These are phyloP conservation scores for Linderina pennispora DNA, from an alignment of 192 early-diverging fungal species.

Conservation along the genomic window DNA sequence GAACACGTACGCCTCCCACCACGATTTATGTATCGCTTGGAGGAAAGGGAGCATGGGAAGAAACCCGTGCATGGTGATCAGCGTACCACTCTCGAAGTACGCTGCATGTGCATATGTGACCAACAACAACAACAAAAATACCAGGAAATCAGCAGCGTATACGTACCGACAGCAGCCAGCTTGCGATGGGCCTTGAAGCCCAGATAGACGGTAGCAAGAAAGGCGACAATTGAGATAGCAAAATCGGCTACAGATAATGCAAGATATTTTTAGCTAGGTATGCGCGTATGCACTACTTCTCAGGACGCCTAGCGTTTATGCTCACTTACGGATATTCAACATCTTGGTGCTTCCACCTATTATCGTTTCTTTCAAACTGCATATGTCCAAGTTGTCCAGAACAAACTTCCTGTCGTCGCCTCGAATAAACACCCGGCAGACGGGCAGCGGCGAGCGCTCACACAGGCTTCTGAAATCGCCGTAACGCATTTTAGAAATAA, in stretches of 20 bases:
- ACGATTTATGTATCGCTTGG: too few species aligned
- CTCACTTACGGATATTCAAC: neutral
- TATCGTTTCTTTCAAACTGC: too few species aligned
- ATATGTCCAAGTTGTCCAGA: slow-evolving; percentile 8
- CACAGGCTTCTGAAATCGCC: slow-evolving; percentile 47
- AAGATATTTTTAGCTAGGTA: too few species aligned
- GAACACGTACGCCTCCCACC: too few species aligned
- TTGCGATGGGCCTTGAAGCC: slow-evolving; percentile 41
- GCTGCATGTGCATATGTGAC: neutral
- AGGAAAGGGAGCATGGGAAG: too few species aligned
- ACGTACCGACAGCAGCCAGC: slow-evolving; percentile 49
- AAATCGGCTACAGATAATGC: slow-evolving; percentile 49
- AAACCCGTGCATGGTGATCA: too few species aligned
- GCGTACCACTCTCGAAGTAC: too few species aligned
- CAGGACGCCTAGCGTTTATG: slow-evolving; percentile 1
- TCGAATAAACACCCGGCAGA: slow-evolving; percentile 37
- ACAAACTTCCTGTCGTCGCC: slow-evolving; percentile 21
- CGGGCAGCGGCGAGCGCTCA: slow-evolving; percentile 40
- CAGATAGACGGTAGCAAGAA: slow-evolving; percentile 34
- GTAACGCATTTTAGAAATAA: slow-evolving; percentile 46
- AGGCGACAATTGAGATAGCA: slow-evolving; percentile 40
- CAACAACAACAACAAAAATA: too few species aligned
- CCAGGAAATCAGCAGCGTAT: neutral
- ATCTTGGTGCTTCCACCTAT: too few species aligned
- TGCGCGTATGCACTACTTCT: too few species aligned